phyloP scores from a whole-genome alignment of 148 eudicot genomes.

The Rhododendron williamsianum region DNA sequence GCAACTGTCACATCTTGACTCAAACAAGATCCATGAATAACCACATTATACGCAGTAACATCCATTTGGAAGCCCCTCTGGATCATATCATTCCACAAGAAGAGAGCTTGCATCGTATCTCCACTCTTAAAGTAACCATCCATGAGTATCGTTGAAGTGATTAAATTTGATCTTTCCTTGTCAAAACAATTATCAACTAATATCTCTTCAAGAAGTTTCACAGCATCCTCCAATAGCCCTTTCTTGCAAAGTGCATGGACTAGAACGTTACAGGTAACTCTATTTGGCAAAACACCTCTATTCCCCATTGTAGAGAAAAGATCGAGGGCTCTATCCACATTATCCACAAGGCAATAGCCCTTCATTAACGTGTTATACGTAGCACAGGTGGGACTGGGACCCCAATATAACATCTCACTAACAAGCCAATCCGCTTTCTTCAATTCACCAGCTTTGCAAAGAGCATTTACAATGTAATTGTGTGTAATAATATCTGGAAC shows the following conservation, averaged over 20 bases:
- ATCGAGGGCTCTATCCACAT: constrained; percentile 61
- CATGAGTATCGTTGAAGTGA: constrained; percentile 65
- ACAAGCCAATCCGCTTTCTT: constrained; percentile 58
- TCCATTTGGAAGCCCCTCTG: constrained; percentile 32
- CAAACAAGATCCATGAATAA: constrained; percentile 58
- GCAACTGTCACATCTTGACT: constrained; percentile 35
- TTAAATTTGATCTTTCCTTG: constrained; percentile 25
- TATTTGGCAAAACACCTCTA: constrained; percentile 48
- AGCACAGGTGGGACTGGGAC: constrained; percentile 56
- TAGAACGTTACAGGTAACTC: constrained; percentile 59
- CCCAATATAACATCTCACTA: constrained; percentile 49
- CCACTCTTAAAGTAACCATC: constrained; percentile 57
- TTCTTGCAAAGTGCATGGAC: constrained; percentile 71
- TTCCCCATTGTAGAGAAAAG: constrained; percentile 49
- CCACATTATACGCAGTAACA: constrained; percentile 59
- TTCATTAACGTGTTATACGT: constrained; percentile 66
- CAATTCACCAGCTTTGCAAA: constrained; percentile 58
- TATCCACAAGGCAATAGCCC: constrained; percentile 48
- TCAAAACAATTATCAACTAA: constrained; percentile 31
- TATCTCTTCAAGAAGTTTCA: constrained; percentile 44
- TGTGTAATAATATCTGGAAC: constrained; percentile 61
- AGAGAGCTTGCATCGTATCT: constrained; percentile 35
- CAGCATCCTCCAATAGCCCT: constrained; percentile 55
- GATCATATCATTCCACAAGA: constrained; percentile 34
- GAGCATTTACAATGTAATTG: constrained; percentile 58